Evolutionary conservation across 805 yeast genomes (phyloP).

Genomic region (Kurtzmaniella cleridarum): DNA sequence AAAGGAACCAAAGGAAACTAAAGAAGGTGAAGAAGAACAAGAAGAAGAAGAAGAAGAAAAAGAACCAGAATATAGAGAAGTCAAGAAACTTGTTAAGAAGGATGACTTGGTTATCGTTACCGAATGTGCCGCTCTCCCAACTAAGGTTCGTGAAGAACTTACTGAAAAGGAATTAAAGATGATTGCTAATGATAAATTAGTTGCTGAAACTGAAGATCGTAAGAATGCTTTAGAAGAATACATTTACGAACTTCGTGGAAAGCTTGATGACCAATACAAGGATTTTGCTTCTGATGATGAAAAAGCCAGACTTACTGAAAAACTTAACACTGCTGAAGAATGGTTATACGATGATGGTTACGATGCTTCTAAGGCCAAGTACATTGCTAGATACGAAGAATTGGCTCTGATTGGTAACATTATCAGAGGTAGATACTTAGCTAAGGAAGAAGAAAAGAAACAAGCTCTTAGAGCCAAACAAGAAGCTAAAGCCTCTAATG

Average conservation of each 20-base stretch:
- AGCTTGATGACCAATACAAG: conserved; percentile 86
- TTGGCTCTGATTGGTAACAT: conserved; percentile 91
- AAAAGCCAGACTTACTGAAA: conserved; percentile 68
- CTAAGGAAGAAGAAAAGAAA: conserved; percentile 92
- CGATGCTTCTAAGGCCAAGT: conserved; percentile 93
- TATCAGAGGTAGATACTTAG: conserved; percentile 90
- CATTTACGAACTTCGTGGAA: conserved; percentile 95
- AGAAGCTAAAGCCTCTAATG: conserved; percentile 81
- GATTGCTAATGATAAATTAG: conserved; percentile 88
- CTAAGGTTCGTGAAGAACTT: conserved; percentile 48
- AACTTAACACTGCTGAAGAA: conserved; percentile 85
- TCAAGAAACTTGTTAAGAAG: conserved; percentile 91
- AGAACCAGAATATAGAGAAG: conserved; percentile 83
- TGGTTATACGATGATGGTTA: conserved; percentile 98
- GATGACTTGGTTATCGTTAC: conserved; percentile 63
- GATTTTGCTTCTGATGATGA: conserved; percentile 88
- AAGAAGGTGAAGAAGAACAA: conserved; percentile 17
- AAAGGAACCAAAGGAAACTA: conserved; percentile 44
- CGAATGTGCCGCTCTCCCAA: conserved; percentile 58
- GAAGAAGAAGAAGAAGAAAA: conserved; percentile 52
- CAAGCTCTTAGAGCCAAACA: conserved; percentile 81
- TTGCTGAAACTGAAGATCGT: conserved; percentile 97
- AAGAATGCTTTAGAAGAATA: conserved; percentile 98
- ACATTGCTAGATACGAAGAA: conserved; percentile 97
- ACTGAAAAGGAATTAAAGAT: conserved; percentile 82